Base-by-base conservation (phyloP, 2,329 filamentous ascomycete genomes). In the Curvularia sp. region DNA sequence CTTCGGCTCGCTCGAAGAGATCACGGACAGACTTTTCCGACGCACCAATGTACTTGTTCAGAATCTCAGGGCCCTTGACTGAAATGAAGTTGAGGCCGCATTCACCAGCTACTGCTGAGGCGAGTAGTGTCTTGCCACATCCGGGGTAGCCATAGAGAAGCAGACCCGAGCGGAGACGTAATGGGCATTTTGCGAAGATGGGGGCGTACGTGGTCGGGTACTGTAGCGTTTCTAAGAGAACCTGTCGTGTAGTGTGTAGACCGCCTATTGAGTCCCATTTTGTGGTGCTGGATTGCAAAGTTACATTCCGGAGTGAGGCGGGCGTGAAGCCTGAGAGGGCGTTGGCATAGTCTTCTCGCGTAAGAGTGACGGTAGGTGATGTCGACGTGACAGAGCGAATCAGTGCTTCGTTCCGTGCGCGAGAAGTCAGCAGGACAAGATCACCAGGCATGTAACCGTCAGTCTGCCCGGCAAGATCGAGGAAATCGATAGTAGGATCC, bases 391-490 rank as follows among this genome's bases (percentile, higher is more conserved):
- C 89, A 7, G 89, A 89, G 9, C 94, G 89, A 67, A 98, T 96
- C 15, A 99, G 85, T 26, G 94, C 92, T 78, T 98, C 95, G 68
- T 94, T 97, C 53, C 93, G 87, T 38, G 95, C 94, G 58, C 95
- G 86, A 10, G 92, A 89, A 18, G 96, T 90, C 10, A 99, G 86
- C 2, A 97, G 84, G 15, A 90, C 88, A 38, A 99, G 83, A 75
- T 99, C 95, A 3, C 93, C 95, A 0, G 95, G 94, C 93, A 98
- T 97, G 74, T 98, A 99, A 0, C 95, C 95, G 73, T 99, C 95
- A 0, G 94, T 98, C 67, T 94, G 89, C 1, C 95, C 93, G 18
- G 96, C 93, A 55, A 99, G 85, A 63, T 98, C 94, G 8, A 98
- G 86, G 57, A 98, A 91, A 75, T 99, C 95, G 9, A 99, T 86